phyloP scores from a whole-genome alignment of 495 filamentous ascomycete species.

The Aspergillus egyptiacus region DNA sequence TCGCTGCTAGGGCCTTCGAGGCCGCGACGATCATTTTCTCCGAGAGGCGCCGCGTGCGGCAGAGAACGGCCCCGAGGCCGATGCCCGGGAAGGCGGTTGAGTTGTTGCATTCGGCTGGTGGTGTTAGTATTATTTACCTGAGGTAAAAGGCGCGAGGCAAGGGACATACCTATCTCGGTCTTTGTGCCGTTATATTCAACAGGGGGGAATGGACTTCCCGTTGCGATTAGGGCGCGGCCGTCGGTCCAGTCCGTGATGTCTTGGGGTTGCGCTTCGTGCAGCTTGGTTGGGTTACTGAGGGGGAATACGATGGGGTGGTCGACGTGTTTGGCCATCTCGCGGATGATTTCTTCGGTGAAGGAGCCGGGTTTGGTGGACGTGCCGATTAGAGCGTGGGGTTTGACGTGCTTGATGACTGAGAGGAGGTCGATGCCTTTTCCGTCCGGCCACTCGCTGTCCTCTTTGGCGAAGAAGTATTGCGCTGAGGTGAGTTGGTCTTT shows the following conservation, averaged over 20 bases:
- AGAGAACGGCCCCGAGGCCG: slow-evolving; percentile 72
- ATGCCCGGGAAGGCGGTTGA: slow-evolving; percentile 83
- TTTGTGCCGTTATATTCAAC: slow-evolving; percentile 60
- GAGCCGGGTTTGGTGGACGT: slow-evolving; percentile 76
- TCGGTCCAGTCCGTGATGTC: slow-evolving; percentile 76
- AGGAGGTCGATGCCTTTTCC: slow-evolving; percentile 53
- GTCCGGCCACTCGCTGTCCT: slow-evolving; percentile 57
- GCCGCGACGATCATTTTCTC: slow-evolving; percentile 82
- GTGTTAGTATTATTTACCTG: neutral
- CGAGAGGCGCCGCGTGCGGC: slow-evolving; percentile 53
- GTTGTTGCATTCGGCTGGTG: slow-evolving; percentile 80
- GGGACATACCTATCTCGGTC: slow-evolving; percentile 53
- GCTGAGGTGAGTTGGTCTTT: slow-evolving; percentile 53
- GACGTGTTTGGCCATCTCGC: slow-evolving; percentile 74
- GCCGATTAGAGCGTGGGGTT: slow-evolving; percentile 77
- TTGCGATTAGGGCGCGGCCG: slow-evolving; percentile 75
- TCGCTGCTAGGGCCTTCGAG: slow-evolving; percentile 61
- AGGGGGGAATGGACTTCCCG: slow-evolving; percentile 76
- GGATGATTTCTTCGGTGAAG: slow-evolving; percentile 69
- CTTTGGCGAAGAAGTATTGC: slow-evolving; percentile 61
- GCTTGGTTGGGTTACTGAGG: slow-evolving; percentile 76
- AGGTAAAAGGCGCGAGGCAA: neutral
- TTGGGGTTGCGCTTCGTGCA: slow-evolving; percentile 77
- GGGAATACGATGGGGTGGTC: slow-evolving; percentile 77
- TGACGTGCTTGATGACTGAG: slow-evolving; percentile 61